Conservation (phyloP, 257 asterid genomes). For the Oldenlandia corymbosa region DNA sequence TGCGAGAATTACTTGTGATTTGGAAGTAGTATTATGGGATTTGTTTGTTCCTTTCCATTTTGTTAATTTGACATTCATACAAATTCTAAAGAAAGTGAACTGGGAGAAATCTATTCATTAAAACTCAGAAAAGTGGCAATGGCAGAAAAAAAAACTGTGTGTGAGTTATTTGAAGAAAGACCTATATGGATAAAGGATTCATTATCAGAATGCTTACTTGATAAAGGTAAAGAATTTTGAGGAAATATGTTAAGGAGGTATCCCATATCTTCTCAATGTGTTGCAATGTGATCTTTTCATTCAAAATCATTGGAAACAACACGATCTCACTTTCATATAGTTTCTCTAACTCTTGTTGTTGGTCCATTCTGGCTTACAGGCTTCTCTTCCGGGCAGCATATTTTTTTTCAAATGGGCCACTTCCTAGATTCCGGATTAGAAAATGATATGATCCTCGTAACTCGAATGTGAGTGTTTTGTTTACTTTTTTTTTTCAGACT, state of each 20-base stretch:
- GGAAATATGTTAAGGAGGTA: conserved; percentile 65
- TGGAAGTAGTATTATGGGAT: neutral
- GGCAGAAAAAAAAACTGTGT: conserved; percentile 70
- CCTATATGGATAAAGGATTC: conserved; percentile 81
- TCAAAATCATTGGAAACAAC: conserved; percentile 11
- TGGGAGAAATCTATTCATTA: conserved; percentile 71
- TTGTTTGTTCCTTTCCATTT: conserved; percentile 12
- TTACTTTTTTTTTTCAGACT: too few relatives aligned
- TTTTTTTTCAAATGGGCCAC: conserved; percentile 90
- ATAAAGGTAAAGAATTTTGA: conserved; percentile 46
- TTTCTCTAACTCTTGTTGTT: conserved; percentile 16
- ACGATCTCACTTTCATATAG: conserved; percentile 5
- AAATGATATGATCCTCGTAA: conserved; percentile 97
- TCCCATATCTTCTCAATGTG: conserved; percentile 8
- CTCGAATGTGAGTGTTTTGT: conserved; percentile 63
- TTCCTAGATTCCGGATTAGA: conserved; percentile 75
- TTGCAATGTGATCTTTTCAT: conserved; percentile 6
- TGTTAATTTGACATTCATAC: conserved; percentile 76
- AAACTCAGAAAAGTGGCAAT: conserved; percentile 60
- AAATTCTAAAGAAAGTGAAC: conserved; percentile 79
- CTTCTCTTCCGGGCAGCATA: conserved; percentile 80
- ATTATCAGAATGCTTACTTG: conserved; percentile 52
- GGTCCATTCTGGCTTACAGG: conserved; percentile 37
- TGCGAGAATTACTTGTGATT: neutral
- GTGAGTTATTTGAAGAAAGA: conserved; percentile 78